Evolutionary conservation across 352 stramenopile species (phyloP).

Genomic region (Phytopythium vexans): DNA sequence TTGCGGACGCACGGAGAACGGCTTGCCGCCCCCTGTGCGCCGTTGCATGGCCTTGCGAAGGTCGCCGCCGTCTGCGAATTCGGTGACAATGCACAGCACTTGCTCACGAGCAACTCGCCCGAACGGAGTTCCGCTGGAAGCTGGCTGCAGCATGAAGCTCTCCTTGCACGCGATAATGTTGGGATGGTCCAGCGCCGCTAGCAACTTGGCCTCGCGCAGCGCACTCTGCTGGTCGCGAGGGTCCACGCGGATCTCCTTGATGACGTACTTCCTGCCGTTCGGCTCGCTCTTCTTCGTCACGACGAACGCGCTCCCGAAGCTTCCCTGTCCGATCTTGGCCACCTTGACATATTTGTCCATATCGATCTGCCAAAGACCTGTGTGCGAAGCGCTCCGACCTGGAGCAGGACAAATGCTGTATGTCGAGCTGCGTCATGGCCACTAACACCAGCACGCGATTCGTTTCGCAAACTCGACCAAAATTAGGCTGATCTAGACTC

Average conservation of each 20-base stretch:
- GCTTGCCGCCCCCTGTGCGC: conserved; percentile 7
- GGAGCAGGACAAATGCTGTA: neutral
- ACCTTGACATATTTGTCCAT: conserved; percentile 84
- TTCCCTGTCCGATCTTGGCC: conserved; percentile 72
- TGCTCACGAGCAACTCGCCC: conserved; percentile 7
- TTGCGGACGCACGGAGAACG: neutral
- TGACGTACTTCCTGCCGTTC: conserved; percentile 46
- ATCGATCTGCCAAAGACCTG: neutral
- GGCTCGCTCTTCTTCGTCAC: conserved; percentile 38
- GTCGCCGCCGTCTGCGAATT: conserved; percentile 78
- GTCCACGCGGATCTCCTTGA: conserved; percentile 77
- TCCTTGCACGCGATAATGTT: conserved; percentile 84
- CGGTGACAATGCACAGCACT: conserved; percentile 83
- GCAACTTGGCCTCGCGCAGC: conserved; percentile 60
- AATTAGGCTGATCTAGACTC: too few species aligned
- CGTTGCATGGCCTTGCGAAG: conserved; percentile 53
- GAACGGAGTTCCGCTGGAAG: conserved; percentile 1
- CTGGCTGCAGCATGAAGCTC: conserved; percentile 50
- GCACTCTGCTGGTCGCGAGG: conserved; percentile 56
- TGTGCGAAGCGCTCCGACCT: neutral
- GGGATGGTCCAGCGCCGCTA: conserved; percentile 71
- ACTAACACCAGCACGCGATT: too few species aligned
- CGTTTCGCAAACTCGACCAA: too few species aligned
- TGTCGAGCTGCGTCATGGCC: too few species aligned
- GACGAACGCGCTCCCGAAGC: conserved; percentile 68